phyloP scores from a whole-genome alignment of 2,329 filamentous ascomycete genomes.

The Beauveria sp. region DNA sequence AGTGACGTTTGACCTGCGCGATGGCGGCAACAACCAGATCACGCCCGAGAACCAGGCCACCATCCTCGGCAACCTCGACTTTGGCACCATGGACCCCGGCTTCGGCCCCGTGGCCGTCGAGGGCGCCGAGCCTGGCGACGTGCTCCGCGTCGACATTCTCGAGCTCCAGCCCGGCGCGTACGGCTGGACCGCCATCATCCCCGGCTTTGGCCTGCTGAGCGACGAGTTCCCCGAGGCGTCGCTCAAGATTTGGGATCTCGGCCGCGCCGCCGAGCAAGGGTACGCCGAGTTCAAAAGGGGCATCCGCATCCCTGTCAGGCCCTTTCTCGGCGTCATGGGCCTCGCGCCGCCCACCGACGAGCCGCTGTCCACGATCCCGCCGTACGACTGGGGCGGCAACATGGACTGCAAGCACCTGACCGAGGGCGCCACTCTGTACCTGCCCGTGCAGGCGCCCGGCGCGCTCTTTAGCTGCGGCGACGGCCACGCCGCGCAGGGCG shows the following conservation, averaged over 20 bases:
- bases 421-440: constrained; percentile 37
- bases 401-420: constrained; percentile 45
- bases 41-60: constrained; percentile 32
- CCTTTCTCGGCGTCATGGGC: constrained; percentile 46
- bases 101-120: constrained; percentile 43
- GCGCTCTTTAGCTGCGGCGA: constrained; percentile 48
- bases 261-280: constrained; percentile 12
- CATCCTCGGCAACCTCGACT: constrained; percentile 33
- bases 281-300: constrained; percentile 37
- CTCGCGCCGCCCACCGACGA: constrained; percentile 37
- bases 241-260: constrained; percentile 43
- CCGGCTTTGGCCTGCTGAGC: constrained; percentile 40
- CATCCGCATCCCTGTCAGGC: constrained; percentile 40
- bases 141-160: constrained; percentile 43
- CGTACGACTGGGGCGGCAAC: constrained; percentile 45
- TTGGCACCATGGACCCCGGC: constrained; percentile 37
- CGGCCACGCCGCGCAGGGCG: constrained; percentile 46
- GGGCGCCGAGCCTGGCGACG: constrained; percentile 42
- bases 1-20: constrained; percentile 41
- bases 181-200: constrained; percentile 47
- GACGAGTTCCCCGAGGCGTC: constrained; percentile 37
- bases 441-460: constrained; percentile 41
- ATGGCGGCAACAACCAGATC: constrained; percentile 44
- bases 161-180: constrained; percentile 35
- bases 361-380: constrained; percentile 42